A percentile compares a stretch with the other conserved stretches of the same genome.
Evolutionary conservation across 2,329 filamentous ascomycete species (phyloP).

Genomic region (Talaromyces verruculosus): DNA sequence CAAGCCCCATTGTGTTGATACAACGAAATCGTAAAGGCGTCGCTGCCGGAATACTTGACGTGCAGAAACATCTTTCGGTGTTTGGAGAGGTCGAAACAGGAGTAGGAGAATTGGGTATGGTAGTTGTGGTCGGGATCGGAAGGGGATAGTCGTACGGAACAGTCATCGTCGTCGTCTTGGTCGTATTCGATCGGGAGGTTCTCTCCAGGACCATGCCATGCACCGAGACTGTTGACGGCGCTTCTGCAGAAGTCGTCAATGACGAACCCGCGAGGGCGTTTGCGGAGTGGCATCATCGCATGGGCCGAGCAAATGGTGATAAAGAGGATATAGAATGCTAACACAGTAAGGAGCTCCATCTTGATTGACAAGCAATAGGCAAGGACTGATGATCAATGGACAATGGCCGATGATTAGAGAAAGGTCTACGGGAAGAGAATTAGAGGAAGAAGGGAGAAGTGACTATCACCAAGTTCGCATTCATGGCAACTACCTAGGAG

Average conservation of each 20-base stretch:
- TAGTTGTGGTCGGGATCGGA: slow-evolving; percentile 62
- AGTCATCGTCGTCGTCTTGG: slow-evolving; percentile 41
- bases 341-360: not conserved
- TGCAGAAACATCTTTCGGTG: slow-evolving; percentile 63
- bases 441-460: not conserved
- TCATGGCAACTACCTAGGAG: slow-evolving; percentile 9
- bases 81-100: slow-evolving; percentile 57
- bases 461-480: not conserved
- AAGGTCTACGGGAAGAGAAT: not conserved
- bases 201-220: slow-evolving; percentile 68
- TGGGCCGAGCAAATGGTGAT: not conserved
- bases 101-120: slow-evolving; percentile 58
- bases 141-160: slow-evolving; percentile 57
- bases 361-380: not conserved
- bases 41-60: slow-evolving; percentile 62
- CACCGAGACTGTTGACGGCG: slow-evolving; percentile 59
- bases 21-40: slow-evolving; percentile 63
- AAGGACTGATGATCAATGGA: not conserved
- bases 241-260: slow-evolving; percentile 61
- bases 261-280: slow-evolving; percentile 35
- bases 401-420: not conserved
- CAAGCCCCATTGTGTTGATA: slow-evolving; percentile 67
- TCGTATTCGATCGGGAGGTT: slow-evolving; percentile 50
- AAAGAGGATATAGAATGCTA: slow-evolving; percentile 10
- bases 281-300: slow-evolving; percentile 14